These are phyloP conservation scores for Aspergillus viridinutans DNA, from an alignment of 2,329 filamentous ascomycete species.

Conservation along the genomic window DNA sequence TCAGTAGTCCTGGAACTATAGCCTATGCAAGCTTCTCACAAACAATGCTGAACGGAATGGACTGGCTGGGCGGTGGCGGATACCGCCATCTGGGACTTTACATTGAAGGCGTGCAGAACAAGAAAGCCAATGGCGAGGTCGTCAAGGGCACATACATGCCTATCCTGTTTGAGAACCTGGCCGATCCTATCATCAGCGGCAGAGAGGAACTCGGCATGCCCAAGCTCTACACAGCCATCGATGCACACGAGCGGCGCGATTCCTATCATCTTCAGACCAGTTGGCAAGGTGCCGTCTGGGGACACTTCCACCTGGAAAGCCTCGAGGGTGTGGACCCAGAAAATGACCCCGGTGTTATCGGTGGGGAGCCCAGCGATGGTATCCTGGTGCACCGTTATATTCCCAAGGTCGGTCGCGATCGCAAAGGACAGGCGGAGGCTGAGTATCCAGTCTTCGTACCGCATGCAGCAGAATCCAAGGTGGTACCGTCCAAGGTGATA, in stretches of 20 bases:
- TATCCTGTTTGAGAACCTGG: slow-evolving; percentile 55
- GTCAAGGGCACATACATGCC: slow-evolving; percentile 54
- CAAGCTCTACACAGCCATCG: slow-evolving; percentile 53
- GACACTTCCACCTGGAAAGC: slow-evolving; percentile 34
- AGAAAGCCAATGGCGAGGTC: slow-evolving; percentile 45
- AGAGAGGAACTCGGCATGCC: slow-evolving; percentile 61
- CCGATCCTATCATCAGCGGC: slow-evolving; percentile 58
- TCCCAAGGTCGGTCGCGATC: slow-evolving; percentile 48
- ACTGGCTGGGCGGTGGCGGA: slow-evolving; percentile 58
- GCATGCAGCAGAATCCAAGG: slow-evolving; percentile 31
- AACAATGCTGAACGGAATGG: slow-evolving; percentile 48
- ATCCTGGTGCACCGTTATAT: slow-evolving; percentile 57
- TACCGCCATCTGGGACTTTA: slow-evolving; percentile 59
- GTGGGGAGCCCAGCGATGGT: slow-evolving; percentile 39
- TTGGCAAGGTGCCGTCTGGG: slow-evolving; percentile 43
- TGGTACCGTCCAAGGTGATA: slow-evolving; percentile 20
- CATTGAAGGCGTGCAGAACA: slow-evolving; percentile 59
- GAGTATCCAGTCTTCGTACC: slow-evolving; percentile 49
- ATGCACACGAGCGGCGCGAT: slow-evolving; percentile 36
- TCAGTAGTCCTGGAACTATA: slow-evolving; percentile 43
- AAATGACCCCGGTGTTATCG: slow-evolving; percentile 15
- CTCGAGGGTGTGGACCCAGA: slow-evolving; percentile 27
- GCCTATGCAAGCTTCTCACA: slow-evolving; percentile 42
- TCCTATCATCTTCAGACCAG: slow-evolving; percentile 39
- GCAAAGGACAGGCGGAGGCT: slow-evolving; percentile 49